These are phyloP conservation scores for Hypocrella siamensis DNA, from an alignment of 2,329 filamentous ascomycete genomes.

Conservation along the genomic window DNA sequence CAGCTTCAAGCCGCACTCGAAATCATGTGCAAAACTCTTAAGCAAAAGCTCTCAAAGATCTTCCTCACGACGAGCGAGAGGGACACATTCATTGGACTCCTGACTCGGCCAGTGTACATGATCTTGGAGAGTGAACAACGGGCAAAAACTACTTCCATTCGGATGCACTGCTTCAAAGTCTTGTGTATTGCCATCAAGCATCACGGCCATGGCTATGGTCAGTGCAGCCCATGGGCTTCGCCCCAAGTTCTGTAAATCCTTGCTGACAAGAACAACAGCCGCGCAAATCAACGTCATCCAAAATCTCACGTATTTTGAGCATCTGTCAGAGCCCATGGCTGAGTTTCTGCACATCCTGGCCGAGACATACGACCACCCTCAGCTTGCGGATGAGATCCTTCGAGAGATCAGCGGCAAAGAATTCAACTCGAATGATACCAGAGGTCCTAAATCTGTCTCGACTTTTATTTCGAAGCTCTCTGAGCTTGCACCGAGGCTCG, in stretches of 20 bases:
- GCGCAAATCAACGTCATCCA: conserved; percentile 97
- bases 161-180: conserved; percentile 96
- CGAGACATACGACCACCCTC: conserved; percentile 94
- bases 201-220: conserved; percentile 91
- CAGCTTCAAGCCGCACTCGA: conserved; percentile 84
- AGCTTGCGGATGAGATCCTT: conserved; percentile 84
- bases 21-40: conserved; percentile 90
- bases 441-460: conserved; percentile 90
- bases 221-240: conserved; percentile 8
- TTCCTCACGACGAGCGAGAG: conserved; percentile 93
- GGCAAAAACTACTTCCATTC: conserved; percentile 73
- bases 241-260: background rate
- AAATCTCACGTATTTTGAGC: conserved; percentile 95
- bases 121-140: conserved; percentile 87
- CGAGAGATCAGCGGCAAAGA: conserved; percentile 94
- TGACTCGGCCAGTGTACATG: conserved; percentile 87
- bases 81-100: conserved; percentile 83
- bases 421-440: conserved; percentile 92
- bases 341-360: conserved; percentile 92
- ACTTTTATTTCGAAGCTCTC: conserved; percentile 87
- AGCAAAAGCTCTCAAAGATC: conserved; percentile 79
- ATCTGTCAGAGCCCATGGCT: conserved; percentile 97
- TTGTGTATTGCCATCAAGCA: conserved; percentile 94
- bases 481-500: conserved; percentile 75
- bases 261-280: conserved; percentile 32